A percentile compares a stretch with the other conserved stretches of the same genome.
phyloP scores from a whole-genome alignment of 2,329 filamentous ascomycete genomes.

The Pseudocercospora pini-densiflorae region DNA sequence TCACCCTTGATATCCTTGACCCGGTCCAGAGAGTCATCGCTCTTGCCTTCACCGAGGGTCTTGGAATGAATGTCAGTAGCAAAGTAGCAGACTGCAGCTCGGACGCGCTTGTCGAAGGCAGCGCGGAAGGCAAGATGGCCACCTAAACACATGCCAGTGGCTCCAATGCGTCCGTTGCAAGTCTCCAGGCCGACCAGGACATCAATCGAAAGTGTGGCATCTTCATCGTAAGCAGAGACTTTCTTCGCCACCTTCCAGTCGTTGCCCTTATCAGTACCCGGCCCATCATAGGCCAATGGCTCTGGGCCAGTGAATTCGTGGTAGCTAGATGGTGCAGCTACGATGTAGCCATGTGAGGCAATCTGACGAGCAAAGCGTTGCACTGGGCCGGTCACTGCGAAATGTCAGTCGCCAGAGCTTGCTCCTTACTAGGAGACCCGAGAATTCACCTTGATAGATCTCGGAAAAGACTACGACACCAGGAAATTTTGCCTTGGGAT shows the following conservation, averaged over 20 bases:
- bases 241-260: conserved; percentile 81
- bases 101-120: conserved; percentile 75
- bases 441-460: conserved; percentile 81
- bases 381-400: conserved; percentile 83
- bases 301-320: conserved; percentile 91
- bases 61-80: conserved; percentile 86
- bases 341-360: conserved; percentile 89
- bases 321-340: conserved; percentile 86
- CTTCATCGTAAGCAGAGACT: conserved; percentile 78
- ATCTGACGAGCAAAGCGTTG: conserved; percentile 89
- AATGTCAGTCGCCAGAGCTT: neutral
- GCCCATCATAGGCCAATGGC: conserved; percentile 80
- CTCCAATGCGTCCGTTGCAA: conserved; percentile 55
- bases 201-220: conserved; percentile 51
- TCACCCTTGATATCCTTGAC: conserved; percentile 71
- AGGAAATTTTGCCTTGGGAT: conserved; percentile 87
- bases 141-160: conserved; percentile 90
- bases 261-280: conserved; percentile 87
- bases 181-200: conserved; percentile 47
- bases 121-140: conserved; percentile 80
- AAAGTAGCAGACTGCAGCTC: conserved; percentile 84
- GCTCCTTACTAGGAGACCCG: neutral
- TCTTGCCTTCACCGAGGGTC: conserved; percentile 71
- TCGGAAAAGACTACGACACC: conserved; percentile 89
- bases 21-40: conserved; percentile 65